Percentiles rank a stretch among this genome's conserved stretches.
Evolutionary conservation across 1,284 basidiomycete species (phyloP).

Genomic region (Naganishia albida): DNA sequence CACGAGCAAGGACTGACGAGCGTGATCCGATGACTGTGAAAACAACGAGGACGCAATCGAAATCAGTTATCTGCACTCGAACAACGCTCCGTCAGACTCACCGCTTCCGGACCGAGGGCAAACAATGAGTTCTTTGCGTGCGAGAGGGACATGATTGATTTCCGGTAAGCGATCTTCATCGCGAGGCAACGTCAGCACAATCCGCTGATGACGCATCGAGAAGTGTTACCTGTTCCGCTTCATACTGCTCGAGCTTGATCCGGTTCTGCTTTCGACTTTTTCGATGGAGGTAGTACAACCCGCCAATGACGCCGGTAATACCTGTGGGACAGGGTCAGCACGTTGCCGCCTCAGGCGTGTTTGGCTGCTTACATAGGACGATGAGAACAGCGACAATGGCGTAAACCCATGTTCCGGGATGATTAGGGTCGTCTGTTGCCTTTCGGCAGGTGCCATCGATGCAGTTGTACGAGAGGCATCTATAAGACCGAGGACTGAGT

Average conservation of each 20-base stretch:
- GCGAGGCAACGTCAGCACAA: background rate
- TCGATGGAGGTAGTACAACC: constrained; percentile 69
- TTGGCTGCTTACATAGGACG: constrained; percentile 60
- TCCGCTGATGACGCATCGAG: background rate
- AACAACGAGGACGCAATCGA: background rate
- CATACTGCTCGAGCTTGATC: constrained; percentile 78
- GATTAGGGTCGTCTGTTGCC: constrained; percentile 64
- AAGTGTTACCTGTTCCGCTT: constrained; percentile 71
- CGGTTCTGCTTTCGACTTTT: constrained; percentile 71
- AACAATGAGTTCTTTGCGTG: constrained; percentile 51
- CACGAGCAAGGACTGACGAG: constrained; percentile 27
- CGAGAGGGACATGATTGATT: constrained; percentile 54
- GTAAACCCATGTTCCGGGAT: constrained; percentile 70
- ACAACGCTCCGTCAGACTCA: background rate
- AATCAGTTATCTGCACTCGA: background rate
- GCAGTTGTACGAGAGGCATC: constrained; percentile 77
- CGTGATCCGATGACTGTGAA: constrained; percentile 25
- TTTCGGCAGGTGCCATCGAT: constrained; percentile 63
- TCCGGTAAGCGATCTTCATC: constrained; percentile 52
- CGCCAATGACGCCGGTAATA: constrained; percentile 67
- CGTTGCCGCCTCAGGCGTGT: background rate
- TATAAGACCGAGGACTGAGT: constrained; percentile 42
- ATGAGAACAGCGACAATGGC: constrained; percentile 71
- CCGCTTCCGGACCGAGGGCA: constrained; percentile 40
- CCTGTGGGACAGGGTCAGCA: constrained; percentile 50